phyloP scores from a whole-genome alignment of 176 grass and related monocot species.

The Raddia distichophylla region DNA sequence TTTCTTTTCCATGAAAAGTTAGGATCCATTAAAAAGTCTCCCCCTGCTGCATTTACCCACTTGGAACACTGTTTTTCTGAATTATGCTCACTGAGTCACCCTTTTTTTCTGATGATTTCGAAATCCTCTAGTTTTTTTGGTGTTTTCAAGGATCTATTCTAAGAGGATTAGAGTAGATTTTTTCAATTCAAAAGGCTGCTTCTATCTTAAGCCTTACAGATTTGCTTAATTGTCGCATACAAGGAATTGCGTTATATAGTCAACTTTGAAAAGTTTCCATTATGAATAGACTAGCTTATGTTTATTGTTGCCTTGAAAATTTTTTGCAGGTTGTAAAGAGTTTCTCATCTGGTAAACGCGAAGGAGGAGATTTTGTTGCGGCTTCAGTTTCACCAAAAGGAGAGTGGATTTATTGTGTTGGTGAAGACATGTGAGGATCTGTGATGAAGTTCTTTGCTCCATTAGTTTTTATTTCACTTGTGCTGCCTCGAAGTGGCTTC shows the following conservation, averaged over 20 bases:
- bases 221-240: not conserved
- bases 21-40: slow-evolving; percentile 1
- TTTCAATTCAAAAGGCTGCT: slow-evolving; percentile 20
- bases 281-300: slow-evolving; percentile 7
- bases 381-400: slow-evolving; percentile 95
- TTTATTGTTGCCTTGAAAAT: slow-evolving; percentile 11
- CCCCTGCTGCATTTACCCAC: not conserved
- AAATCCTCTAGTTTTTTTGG: not conserved
- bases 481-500: slow-evolving; percentile 1
- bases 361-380: slow-evolving; percentile 96
- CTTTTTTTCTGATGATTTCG: not conserved
- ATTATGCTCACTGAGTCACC: not conserved
- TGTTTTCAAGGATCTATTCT: slow-evolving; percentile 17
- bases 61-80: not conserved
- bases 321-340: slow-evolving; percentile 87
- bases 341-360: slow-evolving; percentile 93
- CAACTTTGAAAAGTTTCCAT: not conserved
- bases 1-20: slow-evolving; percentile 21
- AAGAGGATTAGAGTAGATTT: slow-evolving; percentile 5
- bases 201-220: not conserved
- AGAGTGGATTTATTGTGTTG: slow-evolving; percentile 98
- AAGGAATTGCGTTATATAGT: slow-evolving; percentile 12
- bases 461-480: slow-evolving; percentile 21
- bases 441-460: slow-evolving; percentile 30
- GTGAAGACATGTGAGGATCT: slow-evolving; percentile 94